Conservation (phyloP, 805 yeast genomes). For the Suhomyces tanzawaensis region DNA sequence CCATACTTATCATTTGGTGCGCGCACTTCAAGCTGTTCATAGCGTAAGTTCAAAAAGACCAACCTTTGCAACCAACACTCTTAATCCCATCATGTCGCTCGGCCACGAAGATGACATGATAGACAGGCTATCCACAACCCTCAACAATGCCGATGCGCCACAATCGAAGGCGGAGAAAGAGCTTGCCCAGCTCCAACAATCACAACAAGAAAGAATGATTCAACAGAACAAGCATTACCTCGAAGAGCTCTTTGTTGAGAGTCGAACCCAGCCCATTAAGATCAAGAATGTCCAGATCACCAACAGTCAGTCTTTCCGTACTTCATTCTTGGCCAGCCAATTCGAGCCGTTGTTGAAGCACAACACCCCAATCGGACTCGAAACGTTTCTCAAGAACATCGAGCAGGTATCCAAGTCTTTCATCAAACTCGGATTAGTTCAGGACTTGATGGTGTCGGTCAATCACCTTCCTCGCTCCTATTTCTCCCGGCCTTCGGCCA, state of each 20-base stretch:
- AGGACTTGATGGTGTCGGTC: conserved; percentile 37
- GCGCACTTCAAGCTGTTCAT: too few relatives aligned
- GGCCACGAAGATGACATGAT: conserved; percentile 33
- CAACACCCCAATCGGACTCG: conserved; percentile 37
- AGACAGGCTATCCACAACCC: conserved; percentile 24
- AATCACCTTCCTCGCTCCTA: conserved; percentile 21
- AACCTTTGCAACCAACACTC: too few relatives aligned
- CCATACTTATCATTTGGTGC: too few relatives aligned
- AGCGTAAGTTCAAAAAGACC: too few relatives aligned
- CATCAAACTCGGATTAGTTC: conserved; percentile 41
- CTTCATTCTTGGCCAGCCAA: conserved; percentile 45
- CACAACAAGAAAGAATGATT: conserved; percentile 30
- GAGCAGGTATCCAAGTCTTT: conserved; percentile 47
- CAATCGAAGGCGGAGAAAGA: conserved; percentile 20
- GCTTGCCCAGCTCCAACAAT: conserved; percentile 22
- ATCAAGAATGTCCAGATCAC: conserved; percentile 46
- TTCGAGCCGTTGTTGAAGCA: conserved; percentile 42
- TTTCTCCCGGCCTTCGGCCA: conserved; percentile 14
- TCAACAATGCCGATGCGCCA: neutral
- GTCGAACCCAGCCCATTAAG: conserved; percentile 39
- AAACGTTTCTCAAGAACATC: conserved; percentile 36
- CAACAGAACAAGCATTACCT: conserved; percentile 33
- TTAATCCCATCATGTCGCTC: conserved; percentile 18
- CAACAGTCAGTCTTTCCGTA: conserved; percentile 48
- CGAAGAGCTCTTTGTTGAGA: conserved; percentile 31